Conservation (phyloP, 768 basidiomycete genomes). For the Hericium coralloides region DNA sequence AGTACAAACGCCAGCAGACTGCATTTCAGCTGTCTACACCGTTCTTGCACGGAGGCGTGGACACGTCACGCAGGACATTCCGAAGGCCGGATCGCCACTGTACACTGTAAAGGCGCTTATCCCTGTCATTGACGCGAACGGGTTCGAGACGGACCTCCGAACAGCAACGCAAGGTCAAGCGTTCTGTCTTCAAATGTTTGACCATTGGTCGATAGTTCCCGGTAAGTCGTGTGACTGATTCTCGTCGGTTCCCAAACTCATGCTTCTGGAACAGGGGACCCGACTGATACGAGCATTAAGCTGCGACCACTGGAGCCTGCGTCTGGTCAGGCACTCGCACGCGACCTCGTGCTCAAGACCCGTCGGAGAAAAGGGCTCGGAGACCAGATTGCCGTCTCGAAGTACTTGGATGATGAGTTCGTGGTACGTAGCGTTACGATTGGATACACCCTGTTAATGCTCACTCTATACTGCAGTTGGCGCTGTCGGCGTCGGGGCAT, state of each 20-base stretch:
- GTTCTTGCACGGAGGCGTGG: slow-evolving; percentile 97
- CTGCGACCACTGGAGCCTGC: slow-evolving; percentile 95
- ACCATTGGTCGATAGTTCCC: slow-evolving; percentile 99
- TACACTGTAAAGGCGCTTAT: slow-evolving; percentile 98
- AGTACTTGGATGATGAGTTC: slow-evolving; percentile 96
- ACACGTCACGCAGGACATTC: slow-evolving; percentile 98
- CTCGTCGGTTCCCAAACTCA: not conserved
- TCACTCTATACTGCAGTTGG: slow-evolving; percentile 50
- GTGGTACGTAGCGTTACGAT: slow-evolving; percentile 46
- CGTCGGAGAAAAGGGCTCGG: slow-evolving; percentile 93
- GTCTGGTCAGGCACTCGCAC: slow-evolving; percentile 87
- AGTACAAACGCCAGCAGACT: slow-evolving; percentile 98
- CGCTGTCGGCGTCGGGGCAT: slow-evolving; percentile 92
- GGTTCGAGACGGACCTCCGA: slow-evolving; percentile 95
- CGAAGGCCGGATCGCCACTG: slow-evolving; percentile 94
- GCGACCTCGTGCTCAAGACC: slow-evolving; percentile 95
- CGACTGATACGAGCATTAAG: slow-evolving; percentile 95
- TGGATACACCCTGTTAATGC: not conserved
- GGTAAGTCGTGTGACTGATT: slow-evolving; percentile 37
- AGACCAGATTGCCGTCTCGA: slow-evolving; percentile 94
- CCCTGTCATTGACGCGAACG: slow-evolving; percentile 97
- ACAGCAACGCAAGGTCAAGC: slow-evolving; percentile 99
- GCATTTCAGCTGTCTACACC: slow-evolving; percentile 97
- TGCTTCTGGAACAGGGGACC: slow-evolving; percentile 59
- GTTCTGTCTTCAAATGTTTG: slow-evolving; percentile 96